These are phyloP conservation scores for Medicago truncatula DNA, from an alignment of 306 rosid species.

Conservation along the genomic window DNA sequence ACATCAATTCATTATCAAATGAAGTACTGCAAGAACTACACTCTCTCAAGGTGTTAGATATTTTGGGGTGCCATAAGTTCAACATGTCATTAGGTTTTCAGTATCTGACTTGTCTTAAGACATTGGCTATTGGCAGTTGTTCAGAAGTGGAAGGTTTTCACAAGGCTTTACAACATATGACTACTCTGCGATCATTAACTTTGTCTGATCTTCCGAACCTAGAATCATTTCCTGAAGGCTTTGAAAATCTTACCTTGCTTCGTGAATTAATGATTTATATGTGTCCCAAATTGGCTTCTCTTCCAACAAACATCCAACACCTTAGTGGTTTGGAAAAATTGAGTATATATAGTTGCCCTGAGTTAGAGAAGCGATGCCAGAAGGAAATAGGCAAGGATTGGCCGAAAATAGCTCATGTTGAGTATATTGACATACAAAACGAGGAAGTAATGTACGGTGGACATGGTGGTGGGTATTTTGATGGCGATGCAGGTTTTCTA, in stretches of 20 bases:
- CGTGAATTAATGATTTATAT: accelerated
- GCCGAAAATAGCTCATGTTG: neutral
- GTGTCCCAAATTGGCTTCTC: neutral
- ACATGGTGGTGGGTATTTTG: no score
- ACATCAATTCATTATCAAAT: neutral
- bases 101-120: conserved; percentile 16
- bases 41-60: neutral
- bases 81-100: neutral
- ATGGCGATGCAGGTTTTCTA: no score
- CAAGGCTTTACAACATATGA: conserved; percentile 34
- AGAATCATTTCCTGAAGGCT: conserved; percentile 3
- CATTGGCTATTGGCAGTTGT: accelerated
- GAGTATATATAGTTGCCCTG: neutral
- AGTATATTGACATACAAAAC: no score
- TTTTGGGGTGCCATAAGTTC: neutral
- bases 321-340: neutral
- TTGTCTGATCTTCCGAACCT: conserved; percentile 18
- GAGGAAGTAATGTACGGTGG: no score
- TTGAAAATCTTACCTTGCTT: neutral
- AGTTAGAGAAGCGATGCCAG: neutral
- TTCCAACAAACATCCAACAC: neutral
- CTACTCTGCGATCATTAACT: neutral
- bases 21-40: neutral
- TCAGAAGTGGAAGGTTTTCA: neutral
- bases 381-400: neutral